These are phyloP conservation scores for Pugionium dolabratum DNA, from an alignment of 345 rosid genomes.

Conservation along the genomic window DNA sequence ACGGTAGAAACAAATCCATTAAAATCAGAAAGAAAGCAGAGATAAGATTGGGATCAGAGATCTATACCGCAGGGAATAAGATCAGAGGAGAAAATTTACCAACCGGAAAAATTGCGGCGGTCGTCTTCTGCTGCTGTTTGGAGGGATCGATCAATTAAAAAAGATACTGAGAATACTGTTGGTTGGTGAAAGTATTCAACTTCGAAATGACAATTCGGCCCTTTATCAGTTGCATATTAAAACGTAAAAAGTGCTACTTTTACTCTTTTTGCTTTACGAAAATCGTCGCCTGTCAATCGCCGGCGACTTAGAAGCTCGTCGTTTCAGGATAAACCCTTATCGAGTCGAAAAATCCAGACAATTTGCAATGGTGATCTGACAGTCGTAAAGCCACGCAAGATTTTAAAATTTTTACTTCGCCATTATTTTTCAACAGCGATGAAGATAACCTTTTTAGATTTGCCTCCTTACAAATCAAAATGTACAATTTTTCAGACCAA, in stretches of 20 bases:
- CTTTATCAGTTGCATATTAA: background rate
- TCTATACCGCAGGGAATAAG: background rate
- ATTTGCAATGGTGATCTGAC: too few relatives aligned
- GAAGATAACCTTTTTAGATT: too few relatives aligned
- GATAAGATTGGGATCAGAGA: constrained; percentile 20
- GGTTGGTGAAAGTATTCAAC: constrained; percentile 28
- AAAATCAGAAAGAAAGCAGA: background rate
- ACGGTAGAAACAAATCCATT: constrained; percentile 16
- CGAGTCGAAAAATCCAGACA: too few relatives aligned
- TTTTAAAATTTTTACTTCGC: too few relatives aligned
- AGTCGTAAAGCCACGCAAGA: too few relatives aligned
- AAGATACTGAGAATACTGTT: constrained; percentile 15
- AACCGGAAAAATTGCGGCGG: constrained; percentile 27
- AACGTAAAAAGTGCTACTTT: background rate
- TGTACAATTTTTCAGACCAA: constrained; percentile 34
- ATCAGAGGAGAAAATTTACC: background rate
- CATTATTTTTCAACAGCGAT: too few relatives aligned
- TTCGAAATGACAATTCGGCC: background rate
- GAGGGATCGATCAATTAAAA: constrained; percentile 19
- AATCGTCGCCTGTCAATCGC: too few relatives aligned
- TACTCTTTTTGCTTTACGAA: background rate
- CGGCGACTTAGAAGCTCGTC: too few relatives aligned
- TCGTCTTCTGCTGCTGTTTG: constrained; percentile 28
- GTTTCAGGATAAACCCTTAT: too few relatives aligned
- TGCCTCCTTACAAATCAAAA: constrained; percentile 18